phyloP scores from a whole-genome alignment of 2,329 filamentous ascomycete species.

The Lizonia empirigonia region DNA sequence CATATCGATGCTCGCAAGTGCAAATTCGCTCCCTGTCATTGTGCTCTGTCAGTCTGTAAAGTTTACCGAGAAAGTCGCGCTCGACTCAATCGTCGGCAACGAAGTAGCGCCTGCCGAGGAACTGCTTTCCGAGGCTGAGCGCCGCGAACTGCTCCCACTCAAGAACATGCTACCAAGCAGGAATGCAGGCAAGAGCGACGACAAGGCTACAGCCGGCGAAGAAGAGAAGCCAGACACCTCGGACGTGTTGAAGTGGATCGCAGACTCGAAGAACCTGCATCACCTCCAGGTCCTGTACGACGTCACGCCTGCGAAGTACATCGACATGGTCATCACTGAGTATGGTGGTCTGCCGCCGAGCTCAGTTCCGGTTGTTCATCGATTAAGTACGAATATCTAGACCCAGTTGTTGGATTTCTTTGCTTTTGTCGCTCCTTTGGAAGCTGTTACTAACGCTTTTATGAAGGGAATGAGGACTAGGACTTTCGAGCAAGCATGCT shows the following conservation, averaged over 20 bases:
- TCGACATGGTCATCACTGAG: conserved; percentile 90
- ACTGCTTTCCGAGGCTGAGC: conserved; percentile 53
- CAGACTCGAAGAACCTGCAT: conserved; percentile 55
- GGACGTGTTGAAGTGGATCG: conserved; percentile 47
- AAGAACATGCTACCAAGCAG: conserved; percentile 31
- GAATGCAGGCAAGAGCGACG: conserved; percentile 28
- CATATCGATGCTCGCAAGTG: conserved; percentile 80
- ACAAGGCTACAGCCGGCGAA: conserved; percentile 25
- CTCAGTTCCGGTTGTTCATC: conserved; percentile 77
- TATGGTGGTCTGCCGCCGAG: conserved; percentile 84
- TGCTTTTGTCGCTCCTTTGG: conserved; percentile 9
- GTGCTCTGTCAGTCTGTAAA: conserved; percentile 95
- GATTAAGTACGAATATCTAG: conserved; percentile 54
- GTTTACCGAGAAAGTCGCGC: conserved; percentile 85
- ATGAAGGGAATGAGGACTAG: conserved; percentile 16
- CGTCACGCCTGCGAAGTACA: conserved; percentile 83
- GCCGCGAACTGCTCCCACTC: conserved; percentile 39
- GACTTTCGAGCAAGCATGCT: background rate
- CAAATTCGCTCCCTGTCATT: conserved; percentile 77
- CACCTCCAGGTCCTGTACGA: conserved; percentile 84
- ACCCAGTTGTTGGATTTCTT: conserved; percentile 22
- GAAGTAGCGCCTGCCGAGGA: conserved; percentile 82
- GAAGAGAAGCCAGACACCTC: conserved; percentile 29
- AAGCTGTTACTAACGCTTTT: conserved; percentile 1
- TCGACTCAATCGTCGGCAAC: conserved; percentile 93